A percentile compares a stretch with the other conserved stretches of the same genome.
phyloP scores from a whole-genome alignment of 1,284 basidiomycete genomes.

The Phenoliferia sp. region DNA sequence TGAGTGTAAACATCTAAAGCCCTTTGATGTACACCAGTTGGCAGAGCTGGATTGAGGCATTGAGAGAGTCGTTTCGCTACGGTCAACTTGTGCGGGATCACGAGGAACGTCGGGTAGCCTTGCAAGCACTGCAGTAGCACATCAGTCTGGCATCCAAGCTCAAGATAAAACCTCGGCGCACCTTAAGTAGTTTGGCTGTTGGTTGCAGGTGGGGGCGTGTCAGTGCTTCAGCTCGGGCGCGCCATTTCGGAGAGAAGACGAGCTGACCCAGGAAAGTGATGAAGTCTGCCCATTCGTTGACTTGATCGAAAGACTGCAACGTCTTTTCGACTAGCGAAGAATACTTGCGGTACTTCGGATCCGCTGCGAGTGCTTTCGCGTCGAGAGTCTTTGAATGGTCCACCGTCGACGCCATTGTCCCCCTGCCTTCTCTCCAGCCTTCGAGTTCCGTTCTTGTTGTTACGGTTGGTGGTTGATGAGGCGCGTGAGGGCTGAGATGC shows the following conservation, averaged over 20 bases:
- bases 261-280: constrained; percentile 78
- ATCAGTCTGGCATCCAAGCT: not conserved
- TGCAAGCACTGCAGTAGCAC: constrained; percentile 68
- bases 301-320: constrained; percentile 86
- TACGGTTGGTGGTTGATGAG: not conserved
- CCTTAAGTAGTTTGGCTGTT: constrained; percentile 77
- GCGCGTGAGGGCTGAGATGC: not conserved
- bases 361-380: constrained; percentile 41
- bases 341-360: constrained; percentile 97
- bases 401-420: not conserved
- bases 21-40: constrained; percentile 92
- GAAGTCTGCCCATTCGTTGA: constrained; percentile 99
- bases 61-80: constrained; percentile 93
- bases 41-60: constrained; percentile 93
- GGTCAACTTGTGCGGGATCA: constrained; percentile 90
- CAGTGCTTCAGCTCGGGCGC: not conserved
- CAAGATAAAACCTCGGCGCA: constrained; percentile 41
- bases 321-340: constrained; percentile 84
- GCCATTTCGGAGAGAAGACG: not conserved
- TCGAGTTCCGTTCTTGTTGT: not conserved
- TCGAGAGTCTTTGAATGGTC: too few relatives aligned
- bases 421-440: not conserved
- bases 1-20: constrained; percentile 93
- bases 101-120: constrained; percentile 82
- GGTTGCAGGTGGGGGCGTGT: not conserved